Base-by-base conservation (phyloP, 1,284 basidiomycete species). In the Ganoderma leucocontextum region DNA sequence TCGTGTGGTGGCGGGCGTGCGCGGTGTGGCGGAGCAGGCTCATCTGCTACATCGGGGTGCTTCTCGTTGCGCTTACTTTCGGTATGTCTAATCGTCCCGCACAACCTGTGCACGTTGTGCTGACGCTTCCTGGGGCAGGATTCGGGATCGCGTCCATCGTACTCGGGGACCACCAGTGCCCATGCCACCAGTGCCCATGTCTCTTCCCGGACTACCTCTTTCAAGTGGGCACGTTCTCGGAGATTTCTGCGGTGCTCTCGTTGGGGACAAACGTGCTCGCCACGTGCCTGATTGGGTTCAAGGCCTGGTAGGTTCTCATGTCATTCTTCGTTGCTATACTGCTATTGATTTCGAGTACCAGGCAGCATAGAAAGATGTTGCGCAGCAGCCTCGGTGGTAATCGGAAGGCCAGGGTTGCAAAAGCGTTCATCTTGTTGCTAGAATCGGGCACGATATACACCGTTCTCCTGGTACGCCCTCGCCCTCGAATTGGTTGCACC, bases 1-100 rank as follows among this genome's bases (percentile, higher is more conserved):
- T 58, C 57, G 57, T 58, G 19, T 58, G 57, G 57, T 58, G 57
- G 57, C 33, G 57, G n/a, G 57, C 57, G 36, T 58, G 57, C n/a
- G 57, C 57, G 4, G 36, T 58, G 0, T 58, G 57, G 57, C 57
- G 57, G 7, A 58, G 36, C n/a, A 35, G 57, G 19, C 3, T 25
- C 13, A 36, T 58, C 35, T 58, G 12, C 36, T 39, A 39, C 17
- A 4, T 35, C 1, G 57, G 57, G 0, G 57, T 35, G 10, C 36
- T 38, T 22, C 33, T 58, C 36, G n/a, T 58, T n/a, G 19, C 35
- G 7, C 36, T 58, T 15, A 58, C 57, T 22, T 9, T 58, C n/a
- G 57, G 57, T 58, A 22, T 15, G 57, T 10, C n/a, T 12, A 1
- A 58, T 39, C n/a, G 12, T 17, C 57, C 3, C 19, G 36, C 9